phyloP scores from a whole-genome alignment of 371 early-diverging fungal species.

The Coemansia sp. region DNA sequence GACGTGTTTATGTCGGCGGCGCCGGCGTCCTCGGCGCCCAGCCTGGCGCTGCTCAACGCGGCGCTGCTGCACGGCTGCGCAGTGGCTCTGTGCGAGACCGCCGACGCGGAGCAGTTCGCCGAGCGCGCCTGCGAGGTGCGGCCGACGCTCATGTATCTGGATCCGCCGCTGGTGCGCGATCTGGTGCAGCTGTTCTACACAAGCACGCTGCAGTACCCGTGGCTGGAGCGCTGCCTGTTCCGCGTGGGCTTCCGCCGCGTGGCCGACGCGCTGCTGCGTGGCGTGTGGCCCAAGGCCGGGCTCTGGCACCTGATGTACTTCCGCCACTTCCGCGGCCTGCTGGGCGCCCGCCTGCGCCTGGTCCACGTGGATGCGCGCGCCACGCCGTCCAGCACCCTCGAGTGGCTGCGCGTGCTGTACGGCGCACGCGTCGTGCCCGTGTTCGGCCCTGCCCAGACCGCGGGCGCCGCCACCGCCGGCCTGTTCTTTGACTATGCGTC shows the following conservation, averaged over 20 bases:
- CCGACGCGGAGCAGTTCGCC: constrained; percentile 38
- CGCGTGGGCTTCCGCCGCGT: constrained; percentile 27
- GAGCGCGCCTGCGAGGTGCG: constrained; percentile 23
- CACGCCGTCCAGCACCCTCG: constrained; percentile 29
- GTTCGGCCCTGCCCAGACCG: constrained; percentile 58
- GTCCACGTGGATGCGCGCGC: constrained; percentile 54
- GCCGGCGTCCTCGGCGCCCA: constrained; percentile 33
- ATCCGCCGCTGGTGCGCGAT: constrained; percentile 31
- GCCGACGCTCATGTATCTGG: constrained; percentile 39
- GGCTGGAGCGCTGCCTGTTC: constrained; percentile 39
- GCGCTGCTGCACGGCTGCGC: constrained; percentile 37
- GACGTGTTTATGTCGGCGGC: constrained; percentile 51
- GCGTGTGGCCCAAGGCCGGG: constrained; percentile 47
- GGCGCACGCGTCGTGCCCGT: constrained; percentile 54
- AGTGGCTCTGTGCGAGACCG: constrained; percentile 27
- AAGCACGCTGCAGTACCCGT: constrained; percentile 36
- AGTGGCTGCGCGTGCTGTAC: constrained; percentile 39
- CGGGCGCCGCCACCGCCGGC: constrained; percentile 42
- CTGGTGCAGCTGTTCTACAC: constrained; percentile 47
- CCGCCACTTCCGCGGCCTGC: constrained; percentile 66
- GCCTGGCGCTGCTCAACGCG: constrained; percentile 39
- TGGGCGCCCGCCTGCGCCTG: constrained; percentile 84
- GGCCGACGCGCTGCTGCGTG: constrained; percentile 38
- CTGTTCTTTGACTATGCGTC: constrained; percentile 61
- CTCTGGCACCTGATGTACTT: constrained; percentile 81